Conservation (phyloP, 176 grass and related monocot genomes). For the Avena sativa region DNA sequence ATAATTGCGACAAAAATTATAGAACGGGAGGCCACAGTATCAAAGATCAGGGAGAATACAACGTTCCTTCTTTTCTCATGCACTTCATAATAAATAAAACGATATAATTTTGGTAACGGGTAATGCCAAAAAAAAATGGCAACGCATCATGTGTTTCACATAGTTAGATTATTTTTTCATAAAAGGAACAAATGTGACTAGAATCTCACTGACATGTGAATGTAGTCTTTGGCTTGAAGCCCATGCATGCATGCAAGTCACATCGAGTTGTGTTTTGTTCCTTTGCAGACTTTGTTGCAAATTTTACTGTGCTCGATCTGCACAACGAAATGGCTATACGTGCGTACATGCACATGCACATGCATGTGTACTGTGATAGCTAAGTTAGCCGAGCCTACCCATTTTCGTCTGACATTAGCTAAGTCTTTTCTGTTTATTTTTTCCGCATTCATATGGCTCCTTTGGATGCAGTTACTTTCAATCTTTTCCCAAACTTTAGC, state of each 20-base stretch:
- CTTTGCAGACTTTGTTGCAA: not conserved
- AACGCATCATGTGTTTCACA: not conserved
- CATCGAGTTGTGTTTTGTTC: conserved; percentile 16
- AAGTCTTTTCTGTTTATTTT: not conserved
- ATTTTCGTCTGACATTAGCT: not conserved
- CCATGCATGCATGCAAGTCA: not conserved
- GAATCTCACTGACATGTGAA: conserved; percentile 52
- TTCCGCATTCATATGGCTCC: not conserved
- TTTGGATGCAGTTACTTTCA: not conserved
- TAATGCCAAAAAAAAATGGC: too few species aligned
- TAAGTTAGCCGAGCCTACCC: not conserved
- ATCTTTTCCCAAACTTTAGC: not conserved
- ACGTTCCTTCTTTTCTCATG: not conserved
- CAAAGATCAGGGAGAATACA: not conserved
- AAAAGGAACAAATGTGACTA: not conserved
- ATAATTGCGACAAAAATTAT: too few species aligned
- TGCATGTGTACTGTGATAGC: not conserved
- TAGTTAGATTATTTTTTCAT: not conserved
- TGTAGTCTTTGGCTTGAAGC: conserved; percentile 28
- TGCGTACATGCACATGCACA: not conserved
- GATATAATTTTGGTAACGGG: not conserved
- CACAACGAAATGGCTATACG: not conserved
- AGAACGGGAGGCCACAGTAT: not conserved
- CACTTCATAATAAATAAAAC: not conserved
- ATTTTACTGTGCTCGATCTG: not conserved